A percentile compares a stretch with the other conserved stretches of the same genome.
phyloP scores from a whole-genome alignment of 192 early-diverging fungal genomes.

The Cetraspora pellucida region DNA sequence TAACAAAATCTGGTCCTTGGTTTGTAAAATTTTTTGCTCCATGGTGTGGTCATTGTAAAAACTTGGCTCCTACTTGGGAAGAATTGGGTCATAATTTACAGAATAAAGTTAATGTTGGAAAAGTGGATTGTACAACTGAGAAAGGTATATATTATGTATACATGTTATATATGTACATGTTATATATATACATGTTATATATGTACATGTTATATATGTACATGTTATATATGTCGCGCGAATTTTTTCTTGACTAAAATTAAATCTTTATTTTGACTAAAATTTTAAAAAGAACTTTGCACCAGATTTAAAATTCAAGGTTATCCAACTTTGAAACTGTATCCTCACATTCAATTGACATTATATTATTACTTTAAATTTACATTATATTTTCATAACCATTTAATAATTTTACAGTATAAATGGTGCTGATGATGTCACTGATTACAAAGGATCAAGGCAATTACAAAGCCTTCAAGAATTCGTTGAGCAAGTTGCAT shows the following conservation, averaged over 20 bases:
- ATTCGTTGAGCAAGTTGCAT: constrained; percentile 56
- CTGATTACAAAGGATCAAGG: constrained; percentile 51
- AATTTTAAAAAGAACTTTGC: constrained; percentile 52
- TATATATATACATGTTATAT: not conserved
- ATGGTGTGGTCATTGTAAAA: constrained; percentile 88
- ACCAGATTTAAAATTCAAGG: constrained; percentile 67
- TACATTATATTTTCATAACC: constrained; percentile 18
- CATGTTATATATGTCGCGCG: not conserved
- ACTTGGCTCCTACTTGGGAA: constrained; percentile 78
- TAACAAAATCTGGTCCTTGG: constrained; percentile 70
- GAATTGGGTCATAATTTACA: constrained; percentile 63
- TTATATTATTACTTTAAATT: not conserved
- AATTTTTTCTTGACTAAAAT: not conserved
- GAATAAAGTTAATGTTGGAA: constrained; percentile 77
- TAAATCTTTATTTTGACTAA: not conserved
- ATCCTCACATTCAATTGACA: constrained; percentile 35
- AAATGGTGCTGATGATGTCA: constrained; percentile 36
- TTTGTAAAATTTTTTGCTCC: constrained; percentile 89
- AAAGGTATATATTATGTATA: constrained; percentile 35
- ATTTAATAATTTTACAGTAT: constrained; percentile 45
- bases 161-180: not conserved
- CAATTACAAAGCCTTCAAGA: constrained; percentile 52
- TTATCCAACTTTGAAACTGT: constrained; percentile 86
- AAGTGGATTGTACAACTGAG: constrained; percentile 81
- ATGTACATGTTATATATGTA: not conserved